Conservation (phyloP, 139 green algal genomes). For the Ettlia oleoabundans region DNA sequence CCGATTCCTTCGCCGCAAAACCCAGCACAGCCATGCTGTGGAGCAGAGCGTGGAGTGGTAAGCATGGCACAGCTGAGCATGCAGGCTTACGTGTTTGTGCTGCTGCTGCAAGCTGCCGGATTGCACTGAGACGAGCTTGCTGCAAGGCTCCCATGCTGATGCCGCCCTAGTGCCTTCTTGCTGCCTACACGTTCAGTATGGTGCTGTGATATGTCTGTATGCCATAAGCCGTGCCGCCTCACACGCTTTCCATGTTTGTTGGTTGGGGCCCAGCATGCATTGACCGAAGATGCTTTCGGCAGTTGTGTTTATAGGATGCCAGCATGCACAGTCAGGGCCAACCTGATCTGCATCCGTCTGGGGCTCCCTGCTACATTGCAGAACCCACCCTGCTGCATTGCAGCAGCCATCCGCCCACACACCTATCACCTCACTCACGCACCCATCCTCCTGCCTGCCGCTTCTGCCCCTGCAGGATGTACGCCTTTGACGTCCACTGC, state of each 20-base stretch:
- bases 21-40: constrained; percentile 74
- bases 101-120: background rate
- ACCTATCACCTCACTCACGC: too few relatives aligned
- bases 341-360: too few relatives aligned
- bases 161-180: background rate
- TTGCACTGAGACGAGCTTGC: background rate
- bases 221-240: too few relatives aligned
- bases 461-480: constrained; percentile 69
- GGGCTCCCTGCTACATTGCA: too few relatives aligned
- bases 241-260: too few relatives aligned
- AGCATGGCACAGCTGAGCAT: background rate
- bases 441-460: background rate
- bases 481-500: constrained; percentile 99
- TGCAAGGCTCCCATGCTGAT: background rate
- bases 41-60: constrained; percentile 94
- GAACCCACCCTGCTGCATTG: too few relatives aligned
- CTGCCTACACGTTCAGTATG: background rate
- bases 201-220: too few relatives aligned
- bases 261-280: too few relatives aligned
- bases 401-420: too few relatives aligned
- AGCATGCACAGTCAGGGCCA: too few relatives aligned
- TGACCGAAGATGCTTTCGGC: too few relatives aligned
- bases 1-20: constrained; percentile 73
- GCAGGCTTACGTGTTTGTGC: background rate
- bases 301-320: too few relatives aligned